These are phyloP conservation scores for Arthrocladium fulminans DNA, from an alignment of 2,329 filamentous ascomycete genomes.

Conservation along the genomic window DNA sequence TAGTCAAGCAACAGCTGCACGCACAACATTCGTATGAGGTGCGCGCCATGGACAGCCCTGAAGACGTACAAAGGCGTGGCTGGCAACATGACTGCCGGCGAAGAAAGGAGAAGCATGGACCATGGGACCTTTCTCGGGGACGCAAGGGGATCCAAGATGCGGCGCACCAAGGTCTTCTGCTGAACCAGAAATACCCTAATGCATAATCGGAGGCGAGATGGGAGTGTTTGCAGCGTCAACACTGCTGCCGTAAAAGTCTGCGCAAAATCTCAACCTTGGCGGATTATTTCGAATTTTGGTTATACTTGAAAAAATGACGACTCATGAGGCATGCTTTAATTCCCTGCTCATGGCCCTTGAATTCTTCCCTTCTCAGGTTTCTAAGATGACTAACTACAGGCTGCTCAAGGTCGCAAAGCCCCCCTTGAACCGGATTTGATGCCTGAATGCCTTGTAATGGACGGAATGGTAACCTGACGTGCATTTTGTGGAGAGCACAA, in stretches of 20 bases:
- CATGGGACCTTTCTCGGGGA: background rate
- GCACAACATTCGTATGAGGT: slow-evolving; percentile 1
- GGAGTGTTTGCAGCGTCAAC: background rate
- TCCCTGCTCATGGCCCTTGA: too few species aligned
- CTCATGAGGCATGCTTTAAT: too few species aligned
- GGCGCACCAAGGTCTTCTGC: background rate
- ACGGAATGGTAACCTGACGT: too few species aligned
- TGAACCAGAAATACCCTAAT: too few species aligned
- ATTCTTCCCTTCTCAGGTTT: too few species aligned
- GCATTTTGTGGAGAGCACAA: background rate
- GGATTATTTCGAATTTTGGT: background rate
- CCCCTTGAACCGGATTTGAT: background rate
- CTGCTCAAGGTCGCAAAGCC: too few species aligned
- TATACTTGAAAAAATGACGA: background rate
- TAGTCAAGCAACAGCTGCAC: slow-evolving; percentile 9
- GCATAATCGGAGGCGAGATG: background rate
- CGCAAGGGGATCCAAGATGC: background rate
- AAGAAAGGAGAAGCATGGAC: background rate
- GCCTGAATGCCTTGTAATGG: background rate
- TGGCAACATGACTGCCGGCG: background rate
- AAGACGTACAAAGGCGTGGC: background rate
- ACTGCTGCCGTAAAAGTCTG: background rate
- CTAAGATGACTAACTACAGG: too few species aligned
- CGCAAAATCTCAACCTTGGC: background rate
- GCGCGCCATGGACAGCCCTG: background rate